These are phyloP conservation scores for Magnaporthiopsis incrustans DNA, from an alignment of 2,329 filamentous ascomycete genomes.

Conservation along the genomic window DNA sequence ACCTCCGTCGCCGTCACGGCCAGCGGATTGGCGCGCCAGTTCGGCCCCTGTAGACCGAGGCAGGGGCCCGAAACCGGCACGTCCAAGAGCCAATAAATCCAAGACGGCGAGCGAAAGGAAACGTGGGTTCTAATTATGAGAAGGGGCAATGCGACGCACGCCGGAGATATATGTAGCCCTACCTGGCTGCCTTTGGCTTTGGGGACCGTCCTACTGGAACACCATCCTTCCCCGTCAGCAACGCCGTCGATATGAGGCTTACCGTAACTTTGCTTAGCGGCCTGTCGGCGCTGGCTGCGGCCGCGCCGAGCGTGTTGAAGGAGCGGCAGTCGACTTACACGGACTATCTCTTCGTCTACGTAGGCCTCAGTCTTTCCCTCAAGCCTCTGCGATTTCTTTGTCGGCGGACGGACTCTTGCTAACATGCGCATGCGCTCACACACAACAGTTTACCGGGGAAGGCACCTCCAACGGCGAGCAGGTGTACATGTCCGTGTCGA, in stretches of 20 bases:
- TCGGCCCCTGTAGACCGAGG: too few species aligned
- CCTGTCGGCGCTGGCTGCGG: background rate
- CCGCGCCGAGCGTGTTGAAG: background rate
- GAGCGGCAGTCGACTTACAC: background rate
- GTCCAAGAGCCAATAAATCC: background rate
- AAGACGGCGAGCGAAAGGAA: background rate
- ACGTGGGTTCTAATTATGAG: background rate
- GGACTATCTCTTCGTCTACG: background rate
- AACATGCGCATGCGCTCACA: background rate
- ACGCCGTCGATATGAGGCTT: background rate
- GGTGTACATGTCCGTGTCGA: constrained; percentile 42
- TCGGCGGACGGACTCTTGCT: background rate
- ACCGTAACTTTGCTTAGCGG: background rate
- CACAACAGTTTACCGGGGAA: constrained; percentile 9
- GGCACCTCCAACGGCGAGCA: constrained; percentile 32
- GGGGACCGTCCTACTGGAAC: background rate
- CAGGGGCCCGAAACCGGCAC: background rate
- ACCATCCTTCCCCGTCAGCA: background rate
- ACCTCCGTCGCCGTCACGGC: background rate
- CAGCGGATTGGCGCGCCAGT: background rate
- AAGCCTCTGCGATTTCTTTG: too few species aligned
- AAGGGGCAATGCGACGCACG: background rate
- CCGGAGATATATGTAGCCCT: background rate
- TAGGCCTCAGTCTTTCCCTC: too few species aligned
- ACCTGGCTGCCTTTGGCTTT: background rate